Conservation (phyloP, 1,284 basidiomycete genomes). For the Phaffia rhodozyma region DNA sequence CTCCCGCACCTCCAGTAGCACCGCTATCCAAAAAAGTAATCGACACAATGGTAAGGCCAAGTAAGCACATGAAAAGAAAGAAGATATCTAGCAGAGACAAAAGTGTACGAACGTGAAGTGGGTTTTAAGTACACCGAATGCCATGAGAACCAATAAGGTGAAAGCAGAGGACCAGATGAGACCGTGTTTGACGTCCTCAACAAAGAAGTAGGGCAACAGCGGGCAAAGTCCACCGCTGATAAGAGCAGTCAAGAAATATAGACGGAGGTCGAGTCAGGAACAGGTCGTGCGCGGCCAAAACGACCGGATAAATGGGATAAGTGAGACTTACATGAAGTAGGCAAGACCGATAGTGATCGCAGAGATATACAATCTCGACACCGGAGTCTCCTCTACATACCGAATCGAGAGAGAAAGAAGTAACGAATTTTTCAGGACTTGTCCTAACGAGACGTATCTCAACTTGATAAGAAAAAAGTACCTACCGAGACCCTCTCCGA, state of each 20-base stretch:
- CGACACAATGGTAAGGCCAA: not conserved
- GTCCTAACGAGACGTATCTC: not conserved
- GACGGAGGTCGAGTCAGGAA: constrained; percentile 44
- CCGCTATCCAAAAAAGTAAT: constrained; percentile 37
- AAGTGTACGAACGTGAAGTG: constrained; percentile 50
- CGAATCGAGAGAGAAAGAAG: not conserved
- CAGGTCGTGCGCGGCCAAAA: constrained; percentile 25
- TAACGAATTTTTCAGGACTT: not conserved
- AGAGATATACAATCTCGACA: constrained; percentile 57
- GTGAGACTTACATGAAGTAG: constrained; percentile 36
- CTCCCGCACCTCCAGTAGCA: constrained; percentile 45
- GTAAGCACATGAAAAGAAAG: not conserved
- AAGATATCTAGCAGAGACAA: not conserved
- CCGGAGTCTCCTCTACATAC: constrained; percentile 65
- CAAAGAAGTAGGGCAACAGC: constrained; percentile 81
- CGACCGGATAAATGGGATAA: constrained; percentile 51
- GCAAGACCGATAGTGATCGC: constrained; percentile 89
- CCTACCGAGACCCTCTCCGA: constrained; percentile 73
- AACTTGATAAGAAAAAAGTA: constrained; percentile 17
- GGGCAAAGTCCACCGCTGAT: constrained; percentile 65
- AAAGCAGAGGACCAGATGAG: constrained; percentile 41
- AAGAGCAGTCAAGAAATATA: not conserved
- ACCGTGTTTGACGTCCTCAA: constrained; percentile 39
- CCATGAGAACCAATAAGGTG: constrained; percentile 69
- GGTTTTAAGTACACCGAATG: constrained; percentile 83